A percentile compares a stretch with the other conserved stretches of the same genome.
phyloP scores from a whole-genome alignment of 306 rosid genomes.

The Cotoneaster glaucophyllus region DNA sequence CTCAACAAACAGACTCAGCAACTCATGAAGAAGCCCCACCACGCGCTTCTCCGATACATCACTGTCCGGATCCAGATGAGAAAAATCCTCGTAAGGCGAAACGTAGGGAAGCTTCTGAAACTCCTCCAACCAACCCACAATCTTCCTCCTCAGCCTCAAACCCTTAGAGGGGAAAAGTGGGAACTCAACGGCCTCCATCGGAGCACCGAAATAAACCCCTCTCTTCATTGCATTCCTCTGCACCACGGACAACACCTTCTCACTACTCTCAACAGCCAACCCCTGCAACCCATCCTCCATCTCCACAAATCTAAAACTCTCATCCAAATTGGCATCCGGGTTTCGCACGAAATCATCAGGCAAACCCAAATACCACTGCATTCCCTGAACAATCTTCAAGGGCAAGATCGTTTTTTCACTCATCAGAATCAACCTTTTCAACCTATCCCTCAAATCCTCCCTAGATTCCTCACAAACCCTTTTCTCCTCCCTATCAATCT shows the following conservation, averaged over 20 bases:
- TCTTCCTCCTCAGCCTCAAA: constrained; percentile 73
- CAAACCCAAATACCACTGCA: constrained; percentile 90
- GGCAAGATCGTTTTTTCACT: constrained; percentile 60
- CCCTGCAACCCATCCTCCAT: constrained; percentile 75
- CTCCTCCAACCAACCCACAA: constrained; percentile 57
- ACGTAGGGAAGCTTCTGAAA: constrained; percentile 82
- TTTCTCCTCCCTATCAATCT: constrained; percentile 63
- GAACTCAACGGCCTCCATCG: constrained; percentile 61
- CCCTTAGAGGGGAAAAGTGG: constrained; percentile 68
- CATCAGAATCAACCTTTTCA: constrained; percentile 77
- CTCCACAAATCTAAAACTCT: constrained; percentile 59
- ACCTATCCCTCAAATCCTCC: constrained; percentile 55
- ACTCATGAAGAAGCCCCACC: constrained; percentile 75
- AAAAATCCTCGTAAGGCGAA: constrained; percentile 71
- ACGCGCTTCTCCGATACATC: constrained; percentile 74
- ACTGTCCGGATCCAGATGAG: constrained; percentile 45
- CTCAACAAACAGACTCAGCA: constrained; percentile 72
- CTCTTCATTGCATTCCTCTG: constrained; percentile 56
- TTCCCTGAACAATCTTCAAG: constrained; percentile 68
- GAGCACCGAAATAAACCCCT: constrained; percentile 41
- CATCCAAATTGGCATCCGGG: constrained; percentile 54
- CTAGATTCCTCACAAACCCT: constrained; percentile 51
- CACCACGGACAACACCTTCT: constrained; percentile 45
- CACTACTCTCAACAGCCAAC: constrained; percentile 44
- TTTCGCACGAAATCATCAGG: constrained; percentile 54